A percentile compares a stretch with the other conserved stretches of the same genome.
Conservation (phyloP, 2,329 filamentous ascomycete species). For the Pseudogymnoascus sp. region DNA sequence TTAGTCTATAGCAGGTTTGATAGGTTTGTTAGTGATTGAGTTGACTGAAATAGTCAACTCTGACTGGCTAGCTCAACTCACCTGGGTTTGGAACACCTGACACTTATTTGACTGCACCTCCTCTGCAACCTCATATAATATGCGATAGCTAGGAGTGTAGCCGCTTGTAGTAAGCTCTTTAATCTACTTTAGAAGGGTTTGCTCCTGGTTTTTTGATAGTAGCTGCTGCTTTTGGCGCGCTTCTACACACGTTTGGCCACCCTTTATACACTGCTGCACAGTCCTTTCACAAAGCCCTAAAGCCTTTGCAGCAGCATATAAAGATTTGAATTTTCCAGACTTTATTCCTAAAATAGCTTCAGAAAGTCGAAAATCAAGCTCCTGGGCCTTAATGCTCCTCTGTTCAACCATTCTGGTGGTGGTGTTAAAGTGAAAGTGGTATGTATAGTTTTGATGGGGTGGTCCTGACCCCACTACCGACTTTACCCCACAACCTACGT, state of each 20-base stretch:
- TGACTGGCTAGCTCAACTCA: too few species aligned
- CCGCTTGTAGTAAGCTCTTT: background rate
- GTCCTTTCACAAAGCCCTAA: background rate
- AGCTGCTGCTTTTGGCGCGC: background rate
- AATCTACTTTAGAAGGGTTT: slow-evolving; percentile 2
- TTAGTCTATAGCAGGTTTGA: too few species aligned
- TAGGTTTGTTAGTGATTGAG: too few species aligned
- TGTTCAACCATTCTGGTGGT: background rate
- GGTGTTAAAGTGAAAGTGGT: background rate
- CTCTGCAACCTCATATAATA: too few species aligned
- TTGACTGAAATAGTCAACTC: too few species aligned
- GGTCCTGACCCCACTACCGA: background rate
- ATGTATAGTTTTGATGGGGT: background rate
- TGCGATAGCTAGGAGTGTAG: background rate
- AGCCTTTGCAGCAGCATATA: background rate
- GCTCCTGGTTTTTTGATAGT: background rate
- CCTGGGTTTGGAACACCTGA: too few species aligned
- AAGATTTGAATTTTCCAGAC: background rate
- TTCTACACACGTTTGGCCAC: background rate
- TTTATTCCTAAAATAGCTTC: background rate
- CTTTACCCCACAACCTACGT: too few species aligned
- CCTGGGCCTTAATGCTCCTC: background rate
- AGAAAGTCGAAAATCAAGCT: background rate
- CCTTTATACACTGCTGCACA: too few species aligned
- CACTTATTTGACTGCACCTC: too few species aligned